Evolutionary conservation across 129 eudicot species (phyloP).

Genomic region (Ambrosia trifida): DNA sequence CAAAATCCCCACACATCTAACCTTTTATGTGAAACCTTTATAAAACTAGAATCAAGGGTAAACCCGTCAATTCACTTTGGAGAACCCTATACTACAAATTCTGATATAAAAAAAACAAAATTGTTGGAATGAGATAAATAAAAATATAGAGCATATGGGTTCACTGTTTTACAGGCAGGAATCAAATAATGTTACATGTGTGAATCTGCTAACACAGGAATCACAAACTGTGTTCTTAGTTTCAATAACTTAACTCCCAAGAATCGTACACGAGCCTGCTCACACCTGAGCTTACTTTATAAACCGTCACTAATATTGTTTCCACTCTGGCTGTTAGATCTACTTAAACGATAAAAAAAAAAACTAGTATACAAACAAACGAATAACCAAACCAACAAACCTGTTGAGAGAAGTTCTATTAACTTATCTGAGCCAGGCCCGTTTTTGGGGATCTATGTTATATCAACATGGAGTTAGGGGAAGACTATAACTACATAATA

Average conservation of each 20-base stretch:
- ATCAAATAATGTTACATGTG: constrained; percentile 24
- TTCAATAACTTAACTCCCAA: constrained; percentile 22
- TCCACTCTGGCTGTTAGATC: constrained; percentile 29
- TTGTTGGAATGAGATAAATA: constrained; percentile 5
- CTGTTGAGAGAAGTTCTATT: constrained; percentile 23
- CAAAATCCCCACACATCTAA: constrained; percentile 2
- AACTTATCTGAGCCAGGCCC: constrained; percentile 3
- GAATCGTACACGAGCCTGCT: constrained; percentile 14
- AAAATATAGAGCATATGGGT: constrained; percentile 25
- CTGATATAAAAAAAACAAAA: neutral
- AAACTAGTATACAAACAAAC: constrained; percentile 33
- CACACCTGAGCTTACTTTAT: constrained; percentile 29
- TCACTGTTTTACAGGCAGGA: constrained; percentile 27
- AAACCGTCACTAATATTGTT: constrained; percentile 10
- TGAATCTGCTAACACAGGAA: constrained; percentile 14
- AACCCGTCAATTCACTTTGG: neutral
- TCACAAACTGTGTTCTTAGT: constrained; percentile 21
- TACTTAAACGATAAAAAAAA: constrained; percentile 24
- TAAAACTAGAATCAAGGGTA: constrained; percentile 5
- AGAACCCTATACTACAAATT: constrained; percentile 1
- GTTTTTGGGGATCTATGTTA: constrained; percentile 21
- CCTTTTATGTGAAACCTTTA: neutral
- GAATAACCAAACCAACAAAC: constrained; percentile 30
- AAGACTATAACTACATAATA: constrained; percentile 29
- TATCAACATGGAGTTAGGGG: constrained; percentile 39